Base-by-base conservation (phyloP, 2,329 filamentous ascomycete species). In the Apiospora marii region DNA sequence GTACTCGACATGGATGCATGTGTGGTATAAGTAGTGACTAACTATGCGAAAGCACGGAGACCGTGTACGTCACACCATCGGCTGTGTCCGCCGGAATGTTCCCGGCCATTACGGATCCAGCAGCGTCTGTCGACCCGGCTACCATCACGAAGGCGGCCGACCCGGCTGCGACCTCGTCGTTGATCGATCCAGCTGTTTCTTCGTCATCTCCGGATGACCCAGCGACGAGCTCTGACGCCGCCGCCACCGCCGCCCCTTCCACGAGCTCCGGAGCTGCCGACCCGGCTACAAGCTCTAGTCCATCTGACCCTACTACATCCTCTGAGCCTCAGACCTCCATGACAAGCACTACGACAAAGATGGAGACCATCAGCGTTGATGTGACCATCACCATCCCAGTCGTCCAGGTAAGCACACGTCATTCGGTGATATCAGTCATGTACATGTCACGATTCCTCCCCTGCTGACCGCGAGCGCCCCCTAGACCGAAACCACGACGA, bases 311-410 rank as follows among this genome's bases (percentile, higher is more conserved):
- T 5, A 14, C 16, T 34, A 19, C 51, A 58, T 34, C 14, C 27
- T 58, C 53, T 19, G 53, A 27, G 4, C 27, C 51, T 7, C 16
- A 30, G 27, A 58, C 8, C 27, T 27, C 13, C 16, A 34, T 58
- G 0, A 58, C 53, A 16, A 58, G 53, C 27, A 58, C 53, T 14
- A 34, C 16, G 16, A 58, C 53, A 12, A 58, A 10, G 51, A 34
- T 58, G 53, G 14, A 58, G 51, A 58, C 53, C 53, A 22, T 58
- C 14, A 58, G 19, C 16, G 46, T 53, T 6, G 68, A 68, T n/a
- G 64, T 73, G 30, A 41, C 67, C 14, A 68, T 53, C 67, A 74
- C 71, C 24, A 53, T 70, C 34, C 71, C 71, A 6, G 34, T 69
- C 5, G 72, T 72, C 67, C 58, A 69, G 68, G 58, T 48, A 71